Base-by-base conservation (phyloP, 768 basidiomycete species). In the Pleurotus pulmonarius region DNA sequence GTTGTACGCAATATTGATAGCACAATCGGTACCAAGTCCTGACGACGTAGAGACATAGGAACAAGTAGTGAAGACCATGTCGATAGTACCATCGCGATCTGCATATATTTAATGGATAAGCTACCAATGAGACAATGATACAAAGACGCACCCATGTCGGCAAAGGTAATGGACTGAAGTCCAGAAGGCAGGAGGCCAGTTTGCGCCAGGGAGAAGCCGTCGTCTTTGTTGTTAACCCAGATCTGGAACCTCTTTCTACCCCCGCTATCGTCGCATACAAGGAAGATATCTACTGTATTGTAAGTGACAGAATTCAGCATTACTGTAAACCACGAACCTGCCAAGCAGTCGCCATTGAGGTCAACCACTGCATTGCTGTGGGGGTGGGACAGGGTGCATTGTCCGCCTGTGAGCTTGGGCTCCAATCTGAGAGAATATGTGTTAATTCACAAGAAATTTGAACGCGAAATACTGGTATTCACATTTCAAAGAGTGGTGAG, bases 11-110 rank as follows among this genome's bases (percentile, higher is more conserved):
- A 98, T 88, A 65, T 95, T 96, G 69, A 99, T 82, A 49, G 75
- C 75, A 67, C 97, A 98, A 40, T 83, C 80, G 2, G 74, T 73
- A 9, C 94, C 94, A 0, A 90, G 71, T 2, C 94, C 94, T 0
- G 79, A 83, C 1, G 79, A 75, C 1, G 75, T 67, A 0, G 89
- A 87, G n/a, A 91, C 83, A 2, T 78, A 81, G 0, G 76, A 71
- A 67, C 97, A 99, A 0, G 90, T 90, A 0, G 92, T 82, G 65
- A 98, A 93, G 45, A 99, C 78, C 80, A 98, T 85, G 68, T 98
- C 97, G 29, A 98, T 90, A 0, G 96, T 95, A 1, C 97, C 97
- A 63, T 98, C 97, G 5, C 97, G 86, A 65, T 98, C 95, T 90
- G 58, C 2, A 49, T 52, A 8, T 9, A 1, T 40, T n/a, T 46